These are phyloP conservation scores for Fusarium sp. DNA, from an alignment of 2,329 filamentous ascomycete species.

Conservation along the genomic window DNA sequence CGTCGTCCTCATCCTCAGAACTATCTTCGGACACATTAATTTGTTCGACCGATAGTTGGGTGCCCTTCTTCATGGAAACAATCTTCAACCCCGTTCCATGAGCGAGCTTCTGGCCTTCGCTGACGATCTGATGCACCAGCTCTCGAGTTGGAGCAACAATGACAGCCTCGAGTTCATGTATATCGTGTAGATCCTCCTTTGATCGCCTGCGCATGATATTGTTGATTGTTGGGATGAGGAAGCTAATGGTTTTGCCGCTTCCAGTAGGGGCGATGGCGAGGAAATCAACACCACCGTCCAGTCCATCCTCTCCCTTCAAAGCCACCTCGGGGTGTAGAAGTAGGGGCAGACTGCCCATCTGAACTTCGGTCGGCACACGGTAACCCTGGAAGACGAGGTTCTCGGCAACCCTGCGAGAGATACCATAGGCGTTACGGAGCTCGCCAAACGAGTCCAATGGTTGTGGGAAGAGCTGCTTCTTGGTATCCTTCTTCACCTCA, in stretches of 20 bases:
- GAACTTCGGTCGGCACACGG: conserved; percentile 90
- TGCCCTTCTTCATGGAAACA: conserved; percentile 86
- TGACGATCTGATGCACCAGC: conserved; percentile 82
- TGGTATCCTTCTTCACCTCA: conserved; percentile 62
- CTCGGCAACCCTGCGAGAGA: conserved; percentile 78
- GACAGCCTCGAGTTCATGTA: conserved; percentile 72
- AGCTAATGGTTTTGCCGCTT: conserved; percentile 95
- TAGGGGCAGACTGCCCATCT: conserved; percentile 86
- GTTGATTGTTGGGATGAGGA: conserved; percentile 88
- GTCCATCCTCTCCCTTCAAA: conserved; percentile 54
- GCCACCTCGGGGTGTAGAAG: conserved; percentile 71
- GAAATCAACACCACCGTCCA: conserved; percentile 72
- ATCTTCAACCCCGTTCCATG: conserved; percentile 82
- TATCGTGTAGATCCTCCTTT: conserved; percentile 53
- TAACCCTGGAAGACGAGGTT: conserved; percentile 91
- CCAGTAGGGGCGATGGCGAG: conserved; percentile 93
- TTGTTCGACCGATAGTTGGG: conserved; percentile 70
- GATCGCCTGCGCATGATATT: conserved; percentile 72
- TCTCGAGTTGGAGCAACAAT: conserved; percentile 84
- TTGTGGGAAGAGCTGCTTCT: conserved; percentile 78
- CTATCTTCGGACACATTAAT: conserved; percentile 54
- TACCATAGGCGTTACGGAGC: conserved; percentile 76
- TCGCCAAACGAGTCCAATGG: conserved; percentile 83
- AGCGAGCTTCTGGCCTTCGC: conserved; percentile 86
- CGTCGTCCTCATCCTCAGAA: conserved; percentile 53